These are phyloP conservation scores for Termitomyces sp. DNA, from an alignment of 768 basidiomycete species.

Conservation along the genomic window DNA sequence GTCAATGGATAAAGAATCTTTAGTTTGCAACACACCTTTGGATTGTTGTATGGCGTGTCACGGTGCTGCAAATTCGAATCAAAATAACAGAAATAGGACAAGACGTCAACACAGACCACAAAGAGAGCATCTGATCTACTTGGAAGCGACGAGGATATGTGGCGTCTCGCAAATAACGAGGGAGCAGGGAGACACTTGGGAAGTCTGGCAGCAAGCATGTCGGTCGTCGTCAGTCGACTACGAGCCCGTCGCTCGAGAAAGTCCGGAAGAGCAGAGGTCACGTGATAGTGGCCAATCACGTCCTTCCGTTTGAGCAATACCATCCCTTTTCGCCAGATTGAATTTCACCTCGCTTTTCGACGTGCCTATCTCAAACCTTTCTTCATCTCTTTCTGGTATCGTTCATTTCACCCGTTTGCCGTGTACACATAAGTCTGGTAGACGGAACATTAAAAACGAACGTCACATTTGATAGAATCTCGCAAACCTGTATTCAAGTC, in stretches of 20 bases:
- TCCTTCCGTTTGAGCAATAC: too few species aligned
- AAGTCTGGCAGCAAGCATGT: slow-evolving; percentile 28
- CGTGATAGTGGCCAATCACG: slow-evolving; percentile 16
- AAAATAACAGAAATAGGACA: slow-evolving; percentile 1
- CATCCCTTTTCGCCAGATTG: too few species aligned
- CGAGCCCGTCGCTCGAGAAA: slow-evolving; percentile 10
- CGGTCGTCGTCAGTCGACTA: not conserved
- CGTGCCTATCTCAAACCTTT: not conserved
- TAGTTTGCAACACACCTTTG: slow-evolving; percentile 47
- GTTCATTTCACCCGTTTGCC: not conserved
- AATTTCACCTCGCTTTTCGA: not conserved
- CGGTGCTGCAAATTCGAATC: slow-evolving; percentile 62
- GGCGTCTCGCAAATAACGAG: slow-evolving; percentile 21
- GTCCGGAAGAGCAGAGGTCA: slow-evolving; percentile 14
- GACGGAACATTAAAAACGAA: not conserved
- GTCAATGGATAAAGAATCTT: slow-evolving; percentile 5
- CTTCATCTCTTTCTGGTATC: not conserved
- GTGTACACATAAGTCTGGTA: too few species aligned
- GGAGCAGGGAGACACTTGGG: slow-evolving; percentile 24
- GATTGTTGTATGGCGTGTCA: slow-evolving; percentile 92
- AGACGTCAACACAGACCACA: slow-evolving; percentile 50
- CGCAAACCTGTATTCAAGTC: too few species aligned
- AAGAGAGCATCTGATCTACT: slow-evolving; percentile 81
- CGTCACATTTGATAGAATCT: too few species aligned
- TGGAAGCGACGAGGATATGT: slow-evolving; percentile 36